These are phyloP conservation scores for Xylaria intraflava DNA, from an alignment of 495 filamentous ascomycete genomes.

Conservation along the genomic window DNA sequence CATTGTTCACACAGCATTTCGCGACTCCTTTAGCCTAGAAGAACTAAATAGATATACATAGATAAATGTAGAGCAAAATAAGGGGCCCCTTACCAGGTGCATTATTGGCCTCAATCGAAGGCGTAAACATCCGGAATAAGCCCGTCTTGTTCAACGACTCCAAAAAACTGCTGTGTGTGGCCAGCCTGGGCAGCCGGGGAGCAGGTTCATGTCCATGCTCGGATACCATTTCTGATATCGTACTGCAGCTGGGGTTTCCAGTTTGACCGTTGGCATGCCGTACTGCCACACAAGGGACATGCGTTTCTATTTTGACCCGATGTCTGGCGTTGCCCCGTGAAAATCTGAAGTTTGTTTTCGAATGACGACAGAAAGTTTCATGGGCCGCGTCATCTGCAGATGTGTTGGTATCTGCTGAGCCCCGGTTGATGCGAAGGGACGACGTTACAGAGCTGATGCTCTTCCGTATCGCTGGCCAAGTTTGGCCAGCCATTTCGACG, in stretches of 20 bases:
- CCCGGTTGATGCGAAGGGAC: constrained; percentile 15
- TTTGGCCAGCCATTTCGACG: constrained; percentile 3
- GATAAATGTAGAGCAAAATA: background rate
- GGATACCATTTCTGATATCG: constrained; percentile 1
- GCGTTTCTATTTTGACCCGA: constrained; percentile 1
- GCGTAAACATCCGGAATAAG: constrained; percentile 4
- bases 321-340: constrained; percentile 7
- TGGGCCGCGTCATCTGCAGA: background rate
- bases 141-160: constrained; percentile 5
- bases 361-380: background rate
- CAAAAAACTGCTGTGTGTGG: constrained; percentile 5
- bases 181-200: constrained; percentile 17
- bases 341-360: constrained; percentile 1
- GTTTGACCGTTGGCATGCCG: background rate
- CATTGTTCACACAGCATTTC: background rate
- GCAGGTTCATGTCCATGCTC: background rate
- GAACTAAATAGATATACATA: background rate
- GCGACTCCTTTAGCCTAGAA: background rate
- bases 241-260: constrained; percentile 10
- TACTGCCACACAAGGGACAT: background rate
- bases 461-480: constrained; percentile 12
- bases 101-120: background rate
- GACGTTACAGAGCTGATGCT: constrained; percentile 22
- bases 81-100: background rate
- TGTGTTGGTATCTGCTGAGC: background rate